Base-by-base conservation (phyloP, 2,329 filamentous ascomycete species). In the Delphinella strobiligena region DNA sequence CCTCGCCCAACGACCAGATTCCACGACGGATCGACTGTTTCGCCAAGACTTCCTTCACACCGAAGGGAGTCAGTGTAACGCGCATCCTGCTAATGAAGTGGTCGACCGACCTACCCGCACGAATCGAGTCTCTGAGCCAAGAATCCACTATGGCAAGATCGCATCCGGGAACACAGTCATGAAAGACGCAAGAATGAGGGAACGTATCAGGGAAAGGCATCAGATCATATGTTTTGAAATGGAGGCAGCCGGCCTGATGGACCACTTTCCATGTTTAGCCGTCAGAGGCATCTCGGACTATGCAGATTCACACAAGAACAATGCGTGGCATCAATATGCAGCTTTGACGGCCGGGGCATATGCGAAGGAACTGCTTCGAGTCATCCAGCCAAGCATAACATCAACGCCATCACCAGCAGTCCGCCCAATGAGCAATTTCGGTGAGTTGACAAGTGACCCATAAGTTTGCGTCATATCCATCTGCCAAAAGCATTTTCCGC, bases 111-210 rank as follows among this genome's bases (percentile, higher is more conserved):
- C 11, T 18, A 4, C 10, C 4, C 37, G 39, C 29, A 7, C n/a
- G 17, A 32, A 29, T 8, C 15, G n/a, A n/a, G 17, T 8, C 11
- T 16, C 31, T 12, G 9, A 38, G 10, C 55, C 56, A 22, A 42
- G 9, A 0, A 41, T 67, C 0, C 58, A 63, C 34, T 48, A 66
- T 19, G 64, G 64, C 0, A 38, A 45, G 0, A 54, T 67, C 2
- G 64, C 53, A 3, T 65, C 61, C 1, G 61, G 55, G 11, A 56
- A 67, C 36, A 52, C 19, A 5, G 12, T 45, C 4, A 35, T 45
- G 10, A 45, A 41, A 19, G 40, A 45, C 34, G 43, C 33, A 7
- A 18, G 1, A 7, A 27, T 16, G 2, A 34, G 43, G 19, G 40
- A 45, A 22, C 19, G n/a, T 11, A 17, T 42, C 3, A 31, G 36